Conservation (phyloP, 306 rosid species). For the Trifolium dubium region DNA sequence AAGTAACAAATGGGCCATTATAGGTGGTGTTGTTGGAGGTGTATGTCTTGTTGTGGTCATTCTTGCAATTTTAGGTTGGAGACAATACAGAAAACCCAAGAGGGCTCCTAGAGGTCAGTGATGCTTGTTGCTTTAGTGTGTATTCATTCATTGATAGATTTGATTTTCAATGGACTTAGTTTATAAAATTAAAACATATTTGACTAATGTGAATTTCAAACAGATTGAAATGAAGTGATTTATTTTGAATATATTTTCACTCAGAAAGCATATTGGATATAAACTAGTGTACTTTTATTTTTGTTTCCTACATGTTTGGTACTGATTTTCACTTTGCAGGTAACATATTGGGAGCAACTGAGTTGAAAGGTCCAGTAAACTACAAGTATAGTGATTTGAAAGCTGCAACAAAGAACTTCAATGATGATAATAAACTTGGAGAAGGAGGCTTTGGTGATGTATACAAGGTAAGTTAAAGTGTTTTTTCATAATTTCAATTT, state of each 20-base stretch:
- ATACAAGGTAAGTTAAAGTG: constrained; percentile 57
- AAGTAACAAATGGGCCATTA: constrained; percentile 55
- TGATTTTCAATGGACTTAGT: neutral
- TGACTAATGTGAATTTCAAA: neutral
- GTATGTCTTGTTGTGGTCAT: constrained; percentile 43
- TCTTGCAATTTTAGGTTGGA: constrained; percentile 44
- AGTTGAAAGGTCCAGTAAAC: constrained; percentile 65
- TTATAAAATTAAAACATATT: neutral
- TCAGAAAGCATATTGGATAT: too few relatives aligned
- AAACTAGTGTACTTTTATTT: too few relatives aligned
- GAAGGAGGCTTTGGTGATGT: constrained; percentile 77
- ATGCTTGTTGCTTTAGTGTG: neutral
- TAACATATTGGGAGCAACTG: constrained; percentile 71
- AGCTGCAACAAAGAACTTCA: constrained; percentile 61
- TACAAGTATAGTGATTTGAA: constrained; percentile 61
- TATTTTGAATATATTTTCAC: too few relatives aligned
- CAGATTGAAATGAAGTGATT: too few relatives aligned
- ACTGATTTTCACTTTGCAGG: constrained; percentile 38
- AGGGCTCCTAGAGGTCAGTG: constrained; percentile 53
- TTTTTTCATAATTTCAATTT: neutral
- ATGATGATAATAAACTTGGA: constrained; percentile 60
- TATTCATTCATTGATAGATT: neutral
- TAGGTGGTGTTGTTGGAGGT: constrained; percentile 65
- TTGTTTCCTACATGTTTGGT: too few relatives aligned
- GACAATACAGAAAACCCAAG: constrained; percentile 40